Percentiles rank a stretch among this genome's conserved stretches.
phyloP scores from a whole-genome alignment of 1,284 basidiomycete genomes.

The Cryptococcus sp. region DNA sequence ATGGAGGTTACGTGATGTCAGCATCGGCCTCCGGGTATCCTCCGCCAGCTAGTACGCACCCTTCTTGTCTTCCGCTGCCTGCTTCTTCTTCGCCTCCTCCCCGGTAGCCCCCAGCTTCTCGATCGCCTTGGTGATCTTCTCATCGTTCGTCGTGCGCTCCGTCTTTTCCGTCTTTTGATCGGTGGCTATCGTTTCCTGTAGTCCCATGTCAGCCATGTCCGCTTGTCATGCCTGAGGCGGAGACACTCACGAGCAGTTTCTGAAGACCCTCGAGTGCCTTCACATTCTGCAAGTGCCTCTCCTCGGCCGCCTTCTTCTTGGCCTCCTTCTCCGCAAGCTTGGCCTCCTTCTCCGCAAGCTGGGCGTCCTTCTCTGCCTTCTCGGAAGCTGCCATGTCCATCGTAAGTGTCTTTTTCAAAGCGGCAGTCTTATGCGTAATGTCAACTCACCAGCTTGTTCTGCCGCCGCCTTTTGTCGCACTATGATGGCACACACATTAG shows the following conservation, averaged over 20 bases:
- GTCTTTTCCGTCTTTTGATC: constrained; percentile 33
- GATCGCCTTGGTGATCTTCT: constrained; percentile 44
- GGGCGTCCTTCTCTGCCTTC: constrained; percentile 32
- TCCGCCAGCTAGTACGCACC: constrained; percentile 20
- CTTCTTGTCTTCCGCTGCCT: constrained; percentile 43
- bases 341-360: constrained; percentile 31
- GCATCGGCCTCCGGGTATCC: neutral
- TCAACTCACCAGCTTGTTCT: constrained; percentile 35
- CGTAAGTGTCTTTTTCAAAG: neutral
- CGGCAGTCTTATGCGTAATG: neutral
- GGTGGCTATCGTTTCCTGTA: constrained; percentile 35
- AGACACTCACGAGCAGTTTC: constrained; percentile 30
- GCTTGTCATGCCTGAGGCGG: neutral
- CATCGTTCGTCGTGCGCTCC: constrained; percentile 31
- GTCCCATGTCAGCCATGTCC: neutral
- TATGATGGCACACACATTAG: constrained; percentile 6
- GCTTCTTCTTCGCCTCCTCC: constrained; percentile 46
- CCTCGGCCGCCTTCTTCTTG: constrained; percentile 39
- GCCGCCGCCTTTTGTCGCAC: constrained; percentile 43
- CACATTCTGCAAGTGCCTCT: constrained; percentile 36
- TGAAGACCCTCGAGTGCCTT: constrained; percentile 39
- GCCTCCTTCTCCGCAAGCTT: constrained; percentile 22
- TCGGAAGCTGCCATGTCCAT: constrained; percentile 22
- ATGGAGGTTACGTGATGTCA: neutral
- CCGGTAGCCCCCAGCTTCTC: constrained; percentile 40